Evolutionary conservation across 2,329 filamentous ascomycete species (phyloP).

Genomic region (Aspergillus niger): DNA sequence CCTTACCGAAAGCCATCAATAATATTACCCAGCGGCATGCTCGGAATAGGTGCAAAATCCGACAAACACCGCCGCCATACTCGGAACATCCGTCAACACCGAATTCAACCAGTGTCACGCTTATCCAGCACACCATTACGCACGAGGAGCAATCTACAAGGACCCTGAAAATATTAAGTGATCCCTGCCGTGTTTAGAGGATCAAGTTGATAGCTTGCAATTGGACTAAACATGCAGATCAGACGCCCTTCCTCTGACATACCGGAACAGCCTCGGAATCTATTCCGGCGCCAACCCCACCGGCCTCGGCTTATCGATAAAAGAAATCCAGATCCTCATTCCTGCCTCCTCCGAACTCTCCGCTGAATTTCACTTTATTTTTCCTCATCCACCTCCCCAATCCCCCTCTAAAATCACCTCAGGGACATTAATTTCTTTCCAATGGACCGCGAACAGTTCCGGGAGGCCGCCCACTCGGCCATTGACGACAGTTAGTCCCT

Average conservation of each 20-base stretch:
- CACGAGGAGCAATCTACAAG: no score
- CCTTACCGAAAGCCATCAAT: no score
- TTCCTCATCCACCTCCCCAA: neutral
- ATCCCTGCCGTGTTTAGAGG: no score
- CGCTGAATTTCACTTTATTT: neutral
- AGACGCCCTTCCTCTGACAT: neutral
- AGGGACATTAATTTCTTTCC: neutral
- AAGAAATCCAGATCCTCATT: neutral
- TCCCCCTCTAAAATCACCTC: neutral
- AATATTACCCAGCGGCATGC: no score
- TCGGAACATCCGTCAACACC: no score
- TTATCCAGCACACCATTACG: no score
- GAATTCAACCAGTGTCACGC: no score
- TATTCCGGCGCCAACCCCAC: neutral
- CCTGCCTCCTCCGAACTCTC: neutral
- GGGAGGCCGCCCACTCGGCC: constrained; percentile 71
- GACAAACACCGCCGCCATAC: no score
- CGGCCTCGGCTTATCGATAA: neutral
- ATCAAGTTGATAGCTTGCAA: neutral
- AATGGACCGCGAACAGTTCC: constrained; percentile 82
- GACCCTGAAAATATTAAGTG: no score
- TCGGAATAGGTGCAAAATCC: no score
- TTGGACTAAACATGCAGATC: neutral
- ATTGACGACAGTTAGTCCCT: constrained; percentile 74
- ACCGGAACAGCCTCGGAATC: neutral